phyloP scores from a whole-genome alignment of 306 rosid genomes.

The Gynostemma pentaphyllum region DNA sequence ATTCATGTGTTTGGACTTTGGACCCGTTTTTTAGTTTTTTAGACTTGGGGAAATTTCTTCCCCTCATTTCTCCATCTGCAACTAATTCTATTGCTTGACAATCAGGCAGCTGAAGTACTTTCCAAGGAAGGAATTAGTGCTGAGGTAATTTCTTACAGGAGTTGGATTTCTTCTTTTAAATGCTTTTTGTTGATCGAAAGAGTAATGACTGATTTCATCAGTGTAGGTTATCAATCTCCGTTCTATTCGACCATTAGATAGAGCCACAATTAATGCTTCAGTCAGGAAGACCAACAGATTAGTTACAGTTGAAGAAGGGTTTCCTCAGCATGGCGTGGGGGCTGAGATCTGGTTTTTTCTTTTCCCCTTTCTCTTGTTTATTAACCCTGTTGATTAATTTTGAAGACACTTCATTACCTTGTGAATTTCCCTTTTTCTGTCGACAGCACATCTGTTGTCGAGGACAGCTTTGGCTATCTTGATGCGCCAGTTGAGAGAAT shows the following conservation, averaged over 20 bases:
- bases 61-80: not conserved
- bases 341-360: conserved; percentile 82
- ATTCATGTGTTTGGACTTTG: not conserved
- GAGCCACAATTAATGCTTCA: conserved; percentile 77
- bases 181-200: conserved; percentile 9
- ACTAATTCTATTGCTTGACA: conserved; percentile 22
- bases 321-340: conserved; percentile 99
- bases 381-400: conserved; percentile 12
- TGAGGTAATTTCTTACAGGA: conserved; percentile 45
- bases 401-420: not conserved
- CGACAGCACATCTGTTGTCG: conserved; percentile 76
- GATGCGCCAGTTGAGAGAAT: conserved; percentile 97
- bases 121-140: conserved; percentile 91
- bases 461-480: conserved; percentile 93
- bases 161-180: not conserved
- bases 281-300: conserved; percentile 92
- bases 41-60: not conserved
- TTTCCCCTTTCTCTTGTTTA: conserved; percentile 2
- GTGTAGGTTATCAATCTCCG: conserved; percentile 80
- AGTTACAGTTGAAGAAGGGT: conserved; percentile 95
- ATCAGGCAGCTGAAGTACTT: conserved; percentile 87
- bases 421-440: conserved; percentile 12
- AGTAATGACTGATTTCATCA: conserved; percentile 6
- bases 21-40: not conserved
- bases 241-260: conserved; percentile 90